Base-by-base conservation (phyloP, 2,329 filamentous ascomycete species). In the Lasiodiplodia sp. region DNA sequence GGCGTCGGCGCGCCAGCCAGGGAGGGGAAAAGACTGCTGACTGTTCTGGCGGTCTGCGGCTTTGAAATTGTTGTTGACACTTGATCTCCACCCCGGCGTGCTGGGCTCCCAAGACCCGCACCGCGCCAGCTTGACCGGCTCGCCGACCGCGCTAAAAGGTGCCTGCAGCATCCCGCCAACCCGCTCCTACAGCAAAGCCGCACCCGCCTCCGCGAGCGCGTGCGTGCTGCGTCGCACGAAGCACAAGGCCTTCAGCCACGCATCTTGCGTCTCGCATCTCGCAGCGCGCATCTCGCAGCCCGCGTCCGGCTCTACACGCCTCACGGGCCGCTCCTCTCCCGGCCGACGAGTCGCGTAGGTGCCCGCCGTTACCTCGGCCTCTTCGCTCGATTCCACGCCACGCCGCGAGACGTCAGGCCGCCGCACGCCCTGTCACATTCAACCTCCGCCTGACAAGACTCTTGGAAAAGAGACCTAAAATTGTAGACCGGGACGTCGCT, bases 1-100 rank as follows among this genome's bases (percentile, higher is more conserved):
- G 64, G 64, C 60, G 60, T 64, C 60, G 60, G 60, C 60, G 60
- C 60, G 60, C 60, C 52, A 66, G 64, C 64, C 52, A 67, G 65
- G 63, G 65, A 67, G 65, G 56, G 65, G 44, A 67, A 67, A 60
- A 67, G 65, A 52, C 56, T 58, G 65, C 55, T 67, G 55, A 58
- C 53, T 57, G 65, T 67, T 58, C 53, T 58, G 65, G 65, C 65
- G 65, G 65, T 67, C 65, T 67, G 65, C 65, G 55, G 65, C 55
- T 55, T 67, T 28, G 55, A 67, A 67, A 60, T 60, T 67, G 56
- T 67, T 67, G 65, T 67, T 67, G 65, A 67, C 56, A 60, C 55
- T 67, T 67, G 65, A 67, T 67, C 65, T 47, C 28, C 23, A 38
- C 47, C 65, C 65, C 31, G 55, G 55, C 55, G 55, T 53, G 53